Conservation (phyloP, 768 basidiomycete species). For the Mycena kentingensis region DNA sequence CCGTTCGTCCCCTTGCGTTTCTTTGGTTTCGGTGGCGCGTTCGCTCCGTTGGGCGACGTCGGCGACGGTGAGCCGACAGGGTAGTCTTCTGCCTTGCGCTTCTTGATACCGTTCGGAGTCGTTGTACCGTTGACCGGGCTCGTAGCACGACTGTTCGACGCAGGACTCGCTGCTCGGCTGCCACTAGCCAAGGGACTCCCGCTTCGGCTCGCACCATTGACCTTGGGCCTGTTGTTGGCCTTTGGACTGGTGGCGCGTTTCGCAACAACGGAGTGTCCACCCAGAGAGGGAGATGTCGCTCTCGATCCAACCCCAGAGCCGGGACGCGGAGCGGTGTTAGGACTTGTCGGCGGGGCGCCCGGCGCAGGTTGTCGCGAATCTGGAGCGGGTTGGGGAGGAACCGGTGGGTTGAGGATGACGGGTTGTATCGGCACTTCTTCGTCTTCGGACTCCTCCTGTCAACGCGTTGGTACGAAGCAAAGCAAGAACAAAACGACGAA, state of each 20-base stretch:
- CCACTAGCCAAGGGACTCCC: slow-evolving; percentile 64
- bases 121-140: slow-evolving; percentile 30
- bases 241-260: slow-evolving; percentile 87
- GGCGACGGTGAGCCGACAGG: slow-evolving; percentile 32
- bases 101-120: slow-evolving; percentile 14
- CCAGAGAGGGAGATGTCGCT: slow-evolving; percentile 52
- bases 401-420: slow-evolving; percentile 45
- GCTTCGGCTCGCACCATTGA: slow-evolving; percentile 50
- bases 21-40: slow-evolving; percentile 46
- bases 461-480: slow-evolving; percentile 34
- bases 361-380: slow-evolving; percentile 47
- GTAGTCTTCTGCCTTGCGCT: slow-evolving; percentile 49
- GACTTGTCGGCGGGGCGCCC: slow-evolving; percentile 35
- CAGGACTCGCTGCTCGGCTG: slow-evolving; percentile 49
- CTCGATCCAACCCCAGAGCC: slow-evolving; percentile 66
- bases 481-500: slow-evolving; percentile 35
- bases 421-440: slow-evolving; percentile 45
- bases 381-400: slow-evolving; percentile 48
- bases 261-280: slow-evolving; percentile 79
- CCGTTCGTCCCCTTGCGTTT: slow-evolving; percentile 50
- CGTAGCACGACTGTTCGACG: slow-evolving; percentile 25
- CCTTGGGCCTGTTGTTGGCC: slow-evolving; percentile 58
- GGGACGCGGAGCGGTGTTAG: slow-evolving; percentile 36
- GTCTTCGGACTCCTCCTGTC: slow-evolving; percentile 73
- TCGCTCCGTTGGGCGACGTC: slow-evolving; percentile 29